These are phyloP conservation scores for Sphaerobolus stellatus DNA, from an alignment of 1,284 basidiomycete species.

Conservation along the genomic window DNA sequence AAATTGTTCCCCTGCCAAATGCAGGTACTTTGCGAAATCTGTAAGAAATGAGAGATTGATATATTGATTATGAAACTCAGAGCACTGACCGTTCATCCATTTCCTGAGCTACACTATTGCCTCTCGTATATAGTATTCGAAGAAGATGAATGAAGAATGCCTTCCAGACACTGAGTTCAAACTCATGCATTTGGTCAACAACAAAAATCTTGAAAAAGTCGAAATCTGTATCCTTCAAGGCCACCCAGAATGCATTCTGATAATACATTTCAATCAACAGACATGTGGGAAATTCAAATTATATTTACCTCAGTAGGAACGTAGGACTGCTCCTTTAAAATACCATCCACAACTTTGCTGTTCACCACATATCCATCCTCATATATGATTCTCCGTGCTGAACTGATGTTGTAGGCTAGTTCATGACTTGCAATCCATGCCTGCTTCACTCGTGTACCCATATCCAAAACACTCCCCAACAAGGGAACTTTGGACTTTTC, in stretches of 20 bases:
- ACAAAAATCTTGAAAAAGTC: constrained; percentile 23
- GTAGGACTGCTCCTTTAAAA: background rate
- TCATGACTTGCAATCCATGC: constrained; percentile 1
- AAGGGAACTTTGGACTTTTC: constrained; percentile 21
- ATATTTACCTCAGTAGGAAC: background rate
- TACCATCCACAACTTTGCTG: background rate
- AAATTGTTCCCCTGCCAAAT: constrained; percentile 24
- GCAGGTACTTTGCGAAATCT: constrained; percentile 25
- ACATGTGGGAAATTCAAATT: background rate
- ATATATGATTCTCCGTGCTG: background rate
- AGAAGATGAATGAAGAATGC: constrained; percentile 24
- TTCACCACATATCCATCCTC: background rate
- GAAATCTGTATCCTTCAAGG: constrained; percentile 13
- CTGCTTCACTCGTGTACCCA: background rate
- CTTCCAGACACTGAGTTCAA: constrained; percentile 32
- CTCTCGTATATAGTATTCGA: constrained; percentile 21
- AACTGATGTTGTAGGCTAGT: background rate
- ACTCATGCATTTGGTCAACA: constrained; percentile 27
- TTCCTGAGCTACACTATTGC: constrained; percentile 17
- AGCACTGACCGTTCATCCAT: constrained; percentile 22
- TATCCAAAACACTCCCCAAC: constrained; percentile 20
- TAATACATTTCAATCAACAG: background rate
- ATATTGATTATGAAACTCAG: background rate
- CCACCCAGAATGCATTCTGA: constrained; percentile 37
- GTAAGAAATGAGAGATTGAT: background rate